A percentile compares a stretch with the other conserved stretches of the same genome.
These are phyloP conservation scores for Mayamaea pseudoterrestris DNA, from an alignment of 108 stramenopile species.

Conservation along the genomic window DNA sequence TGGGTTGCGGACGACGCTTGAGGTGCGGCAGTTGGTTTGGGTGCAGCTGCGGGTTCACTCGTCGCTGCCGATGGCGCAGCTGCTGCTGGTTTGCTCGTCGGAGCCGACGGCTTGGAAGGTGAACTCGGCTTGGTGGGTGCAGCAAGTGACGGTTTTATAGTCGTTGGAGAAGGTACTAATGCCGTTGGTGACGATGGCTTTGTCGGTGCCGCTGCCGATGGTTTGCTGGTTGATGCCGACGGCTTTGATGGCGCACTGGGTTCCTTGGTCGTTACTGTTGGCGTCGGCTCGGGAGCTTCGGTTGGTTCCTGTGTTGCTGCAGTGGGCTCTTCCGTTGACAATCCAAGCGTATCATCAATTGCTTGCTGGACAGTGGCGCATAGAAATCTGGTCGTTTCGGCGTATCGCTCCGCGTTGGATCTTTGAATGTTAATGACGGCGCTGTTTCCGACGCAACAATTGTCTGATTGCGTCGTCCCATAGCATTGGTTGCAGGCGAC, in stretches of 20 bases:
- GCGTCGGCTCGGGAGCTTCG: neutral
- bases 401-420: too few species aligned
- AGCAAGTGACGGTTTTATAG: neutral
- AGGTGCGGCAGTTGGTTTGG: neutral
- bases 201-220: neutral
- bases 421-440: neutral
- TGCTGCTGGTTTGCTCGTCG: neutral
- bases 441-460: neutral
- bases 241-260: neutral
- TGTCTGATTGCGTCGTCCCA: neutral
- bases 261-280: neutral
- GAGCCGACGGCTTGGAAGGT: neutral
- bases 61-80: neutral
- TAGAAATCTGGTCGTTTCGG: too few species aligned
- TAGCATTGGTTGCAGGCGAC: constrained; percentile 3
- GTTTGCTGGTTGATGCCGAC: neutral
- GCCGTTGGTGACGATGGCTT: neutral
- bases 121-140: neutral
- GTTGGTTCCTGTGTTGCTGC: neutral
- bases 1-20: neutral
- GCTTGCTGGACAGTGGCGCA: too few species aligned
- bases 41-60: neutral
- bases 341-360: too few species aligned
- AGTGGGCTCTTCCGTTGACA: neutral
- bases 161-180: neutral